These are phyloP conservation scores for Guadua angustifolia DNA, from an alignment of 176 grass and related monocot species.

Conservation along the genomic window DNA sequence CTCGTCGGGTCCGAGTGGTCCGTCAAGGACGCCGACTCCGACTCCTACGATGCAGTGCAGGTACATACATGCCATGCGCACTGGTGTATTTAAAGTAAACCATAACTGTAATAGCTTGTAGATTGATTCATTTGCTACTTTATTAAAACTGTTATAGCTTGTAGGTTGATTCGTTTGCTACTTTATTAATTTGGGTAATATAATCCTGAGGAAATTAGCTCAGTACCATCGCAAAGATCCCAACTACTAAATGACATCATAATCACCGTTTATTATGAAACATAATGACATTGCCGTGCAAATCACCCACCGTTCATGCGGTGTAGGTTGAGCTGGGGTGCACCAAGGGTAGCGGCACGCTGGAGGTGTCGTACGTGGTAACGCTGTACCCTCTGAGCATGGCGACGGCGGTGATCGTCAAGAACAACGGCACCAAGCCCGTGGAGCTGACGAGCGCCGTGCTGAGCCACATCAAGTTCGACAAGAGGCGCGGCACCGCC, in stretches of 20 bases:
- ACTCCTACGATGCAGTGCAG: slow-evolving; percentile 90
- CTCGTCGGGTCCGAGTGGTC: slow-evolving; percentile 61
- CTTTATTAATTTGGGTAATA: background rate
- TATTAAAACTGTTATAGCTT: background rate
- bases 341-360: slow-evolving; percentile 57
- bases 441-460: slow-evolving; percentile 80
- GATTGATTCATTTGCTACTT: background rate
- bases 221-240: too few species aligned
- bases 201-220: too few species aligned
- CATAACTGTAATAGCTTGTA: background rate
- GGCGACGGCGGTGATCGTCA: slow-evolving; percentile 84
- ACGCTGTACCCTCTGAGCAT: slow-evolving; percentile 83
- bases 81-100: background rate
- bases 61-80: slow-evolving; percentile 17
- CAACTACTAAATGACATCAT: background rate
- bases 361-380: slow-evolving; percentile 84
- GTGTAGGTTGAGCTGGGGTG: slow-evolving; percentile 80
- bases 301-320: background rate
- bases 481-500: slow-evolving; percentile 58
- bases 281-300: background rate
- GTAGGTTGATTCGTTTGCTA: background rate
- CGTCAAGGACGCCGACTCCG: slow-evolving; percentile 75
- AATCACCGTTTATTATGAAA: background rate
- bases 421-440: slow-evolving; percentile 68
- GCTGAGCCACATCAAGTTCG: slow-evolving; percentile 86